phyloP scores from a whole-genome alignment of 1,139 yeast species.

The Magnusiomyces fungicola region DNA sequence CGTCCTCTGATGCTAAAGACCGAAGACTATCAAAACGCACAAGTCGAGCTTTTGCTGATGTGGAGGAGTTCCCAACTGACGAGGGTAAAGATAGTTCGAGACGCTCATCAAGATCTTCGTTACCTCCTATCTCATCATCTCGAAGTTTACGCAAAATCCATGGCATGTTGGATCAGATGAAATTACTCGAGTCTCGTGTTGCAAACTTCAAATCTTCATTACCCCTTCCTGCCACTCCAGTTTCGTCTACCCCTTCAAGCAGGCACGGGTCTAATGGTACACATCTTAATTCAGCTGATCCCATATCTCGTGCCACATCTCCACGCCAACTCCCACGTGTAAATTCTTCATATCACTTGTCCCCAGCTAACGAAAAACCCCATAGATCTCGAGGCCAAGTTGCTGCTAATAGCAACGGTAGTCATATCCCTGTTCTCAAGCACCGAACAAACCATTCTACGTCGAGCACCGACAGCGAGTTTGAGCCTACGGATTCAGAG shows the following conservation, averaged over 20 bases:
- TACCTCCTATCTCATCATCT: constrained; percentile 22
- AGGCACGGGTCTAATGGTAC: neutral
- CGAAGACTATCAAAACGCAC: neutral
- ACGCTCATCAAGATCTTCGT: neutral
- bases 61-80: neutral
- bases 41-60: neutral
- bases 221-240: constrained; percentile 17
- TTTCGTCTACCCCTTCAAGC: neutral
- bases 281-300: neutral
- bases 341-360: neutral
- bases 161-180: constrained; percentile 31
- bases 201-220: constrained; percentile 29
- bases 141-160: constrained; percentile 30
- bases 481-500: neutral
- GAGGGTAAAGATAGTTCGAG: neutral
- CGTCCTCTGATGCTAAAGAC: neutral
- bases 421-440: neutral
- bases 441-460: neutral
- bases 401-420: neutral
- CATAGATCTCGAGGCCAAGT: neutral
- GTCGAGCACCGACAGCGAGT: neutral
- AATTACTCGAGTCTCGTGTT: constrained; percentile 27
- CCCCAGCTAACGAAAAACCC: neutral
- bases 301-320: neutral
- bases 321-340: neutral